Conservation (phyloP, 768 basidiomycete species). For the Podaxis rugospora region DNA sequence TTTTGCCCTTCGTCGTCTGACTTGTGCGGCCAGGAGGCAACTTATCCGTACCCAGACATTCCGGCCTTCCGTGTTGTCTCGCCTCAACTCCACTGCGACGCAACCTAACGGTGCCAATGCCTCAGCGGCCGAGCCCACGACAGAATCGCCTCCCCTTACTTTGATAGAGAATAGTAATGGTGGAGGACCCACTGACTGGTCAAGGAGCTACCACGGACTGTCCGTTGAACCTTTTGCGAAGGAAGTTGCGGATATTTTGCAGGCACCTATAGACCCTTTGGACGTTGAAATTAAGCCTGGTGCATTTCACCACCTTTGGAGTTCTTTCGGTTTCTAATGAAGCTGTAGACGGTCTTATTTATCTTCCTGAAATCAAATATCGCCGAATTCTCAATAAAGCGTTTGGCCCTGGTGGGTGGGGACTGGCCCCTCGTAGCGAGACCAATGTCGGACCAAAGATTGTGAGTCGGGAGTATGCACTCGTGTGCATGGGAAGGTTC, state of each 20-base stretch:
- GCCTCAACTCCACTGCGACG: neutral
- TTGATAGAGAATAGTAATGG: slow-evolving; percentile 2
- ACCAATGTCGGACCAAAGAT: slow-evolving; percentile 85
- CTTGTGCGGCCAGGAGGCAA: neutral
- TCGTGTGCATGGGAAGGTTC: slow-evolving; percentile 88
- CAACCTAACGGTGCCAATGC: neutral
- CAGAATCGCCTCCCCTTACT: neutral
- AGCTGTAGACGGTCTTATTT: slow-evolving; percentile 78
- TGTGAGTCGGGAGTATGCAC: slow-evolving; percentile 90
- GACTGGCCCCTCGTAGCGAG: slow-evolving; percentile 88
- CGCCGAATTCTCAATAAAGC: slow-evolving; percentile 87
- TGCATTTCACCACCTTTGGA: slow-evolving; percentile 26
- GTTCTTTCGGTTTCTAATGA: neutral
- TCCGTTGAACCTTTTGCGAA: slow-evolving; percentile 72
- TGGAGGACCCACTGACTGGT: slow-evolving; percentile 69
- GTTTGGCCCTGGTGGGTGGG: slow-evolving; percentile 97
- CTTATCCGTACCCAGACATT: neutral
- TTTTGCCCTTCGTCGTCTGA: slow-evolving; percentile 5
- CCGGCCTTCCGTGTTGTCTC: neutral
- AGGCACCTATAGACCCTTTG: slow-evolving; percentile 66
- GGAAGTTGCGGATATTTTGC: slow-evolving; percentile 67
- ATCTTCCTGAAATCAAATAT: slow-evolving; percentile 97
- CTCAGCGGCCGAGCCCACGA: neutral
- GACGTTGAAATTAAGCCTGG: slow-evolving; percentile 97
- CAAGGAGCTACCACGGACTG: slow-evolving; percentile 80